Base-by-base conservation (phyloP, 495 filamentous ascomycete genomes). In the Talaromyces wortmannii region DNA sequence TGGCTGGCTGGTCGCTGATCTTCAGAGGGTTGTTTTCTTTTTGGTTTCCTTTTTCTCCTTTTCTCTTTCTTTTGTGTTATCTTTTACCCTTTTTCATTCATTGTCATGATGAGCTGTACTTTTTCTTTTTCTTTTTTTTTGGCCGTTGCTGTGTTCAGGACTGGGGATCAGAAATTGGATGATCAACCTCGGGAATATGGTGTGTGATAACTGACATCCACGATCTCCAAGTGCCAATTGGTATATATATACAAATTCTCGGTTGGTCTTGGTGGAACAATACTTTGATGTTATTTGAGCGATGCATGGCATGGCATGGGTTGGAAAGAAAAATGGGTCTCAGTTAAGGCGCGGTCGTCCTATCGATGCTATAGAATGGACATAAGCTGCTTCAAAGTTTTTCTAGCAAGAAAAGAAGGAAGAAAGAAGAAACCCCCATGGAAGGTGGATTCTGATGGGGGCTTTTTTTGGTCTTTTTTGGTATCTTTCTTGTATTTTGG, bases 1-100 rank as follows among this genome's bases (percentile, higher is more conserved):
- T 71, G 73, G 73, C 70, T 63, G 72, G 70, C 67, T 69, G 71
- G 66, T 71, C 60, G 60, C 60, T 69, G 61, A 61, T 65, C 60
- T 67, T 59, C 60, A 63, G 62, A 40, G 36, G 36, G 2, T 40
- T 5, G 8, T 13, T 61, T 61, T 62, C 52, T 50, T 61, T 67
- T 67, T 63, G 47, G 61, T 61, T 57, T 63, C 50, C 58, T 63
- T 63, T 64, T 36, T 63, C 58, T 55, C 61, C 23, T 23, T 23
- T 13, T 61, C 60, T 62, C 52, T 61, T 63, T 67, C 65, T 64
- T 59, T 68, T 66, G 64, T 72, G 60, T 64, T 63, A 36, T 70
- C 55, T 62, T 55, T 64, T 67, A 59, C 63, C 59, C 67, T 68
- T 68, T 67, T 59, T 62, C 63, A 52, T 68, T 40, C 36, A 10